These are phyloP conservation scores for Arabidopsis hybrid DNA, from an alignment of 441 rosid species.

Conservation along the genomic window DNA sequence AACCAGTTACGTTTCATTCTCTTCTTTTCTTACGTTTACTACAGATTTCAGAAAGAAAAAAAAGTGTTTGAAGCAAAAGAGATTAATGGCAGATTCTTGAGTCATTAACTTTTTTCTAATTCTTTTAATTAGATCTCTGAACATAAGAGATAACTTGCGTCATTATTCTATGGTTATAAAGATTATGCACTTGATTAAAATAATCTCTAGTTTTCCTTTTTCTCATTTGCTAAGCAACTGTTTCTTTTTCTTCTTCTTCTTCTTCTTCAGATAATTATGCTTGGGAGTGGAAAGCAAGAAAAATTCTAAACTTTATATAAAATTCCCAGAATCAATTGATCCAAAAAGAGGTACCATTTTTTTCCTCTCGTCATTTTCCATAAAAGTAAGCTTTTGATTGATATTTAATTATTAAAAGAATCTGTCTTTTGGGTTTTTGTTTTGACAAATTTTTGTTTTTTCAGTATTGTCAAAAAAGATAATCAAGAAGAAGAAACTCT, in stretches of 20 bases:
- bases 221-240: conserved; percentile 20
- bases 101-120: neutral
- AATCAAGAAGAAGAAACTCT: conserved; percentile 7
- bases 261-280: conserved; percentile 9
- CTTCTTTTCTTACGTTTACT: neutral
- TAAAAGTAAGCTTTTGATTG: neutral
- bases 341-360: conserved; percentile 35
- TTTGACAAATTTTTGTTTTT: neutral
- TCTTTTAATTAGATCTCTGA: conserved; percentile 22
- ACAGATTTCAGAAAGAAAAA: neutral
- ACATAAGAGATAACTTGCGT: conserved; percentile 37
- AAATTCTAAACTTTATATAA: conserved; percentile 13
- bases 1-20: conserved; percentile 9
- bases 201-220: conserved; percentile 28
- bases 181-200: conserved; percentile 36
- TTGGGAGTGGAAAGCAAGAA: conserved; percentile 37
- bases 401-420: conserved; percentile 5
- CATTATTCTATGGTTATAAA: conserved; percentile 37
- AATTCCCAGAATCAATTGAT: conserved; percentile 42
- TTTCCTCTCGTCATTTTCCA: conserved; percentile 15
- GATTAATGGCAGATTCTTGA: conserved; percentile 19
- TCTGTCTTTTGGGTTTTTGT: conserved; percentile 23
- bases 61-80: neutral
- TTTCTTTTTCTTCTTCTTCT: neutral
- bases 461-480: neutral